Percentiles rank a stretch among this genome's conserved stretches.
Evolutionary conservation across 1,284 basidiomycete species (phyloP).

Genomic region (Tylopilus sp.): DNA sequence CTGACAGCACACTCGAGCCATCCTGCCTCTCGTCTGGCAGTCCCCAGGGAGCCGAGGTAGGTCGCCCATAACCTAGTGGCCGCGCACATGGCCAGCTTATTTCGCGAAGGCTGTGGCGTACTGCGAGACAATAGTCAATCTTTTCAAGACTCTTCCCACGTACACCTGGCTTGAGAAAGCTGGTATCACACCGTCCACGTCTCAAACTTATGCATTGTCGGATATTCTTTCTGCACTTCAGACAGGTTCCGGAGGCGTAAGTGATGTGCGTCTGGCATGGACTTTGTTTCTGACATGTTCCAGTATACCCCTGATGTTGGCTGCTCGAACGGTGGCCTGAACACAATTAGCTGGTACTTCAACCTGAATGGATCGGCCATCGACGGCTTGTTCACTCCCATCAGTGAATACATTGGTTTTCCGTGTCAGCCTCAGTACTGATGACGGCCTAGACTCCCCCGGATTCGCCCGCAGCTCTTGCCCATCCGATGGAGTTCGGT

Average conservation of each 20-base stretch:
- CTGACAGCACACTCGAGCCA: slow-evolving; percentile 55
- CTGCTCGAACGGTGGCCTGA: slow-evolving; percentile 50
- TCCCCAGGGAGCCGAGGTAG: slow-evolving; percentile 57
- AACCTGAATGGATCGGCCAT: slow-evolving; percentile 64
- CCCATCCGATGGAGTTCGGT: slow-evolving; percentile 58
- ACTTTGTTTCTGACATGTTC: slow-evolving; percentile 10
- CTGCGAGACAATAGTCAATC: slow-evolving; percentile 61
- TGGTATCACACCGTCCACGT: slow-evolving; percentile 67
- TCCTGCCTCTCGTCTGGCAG: slow-evolving; percentile 60
- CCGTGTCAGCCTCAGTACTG: background rate
- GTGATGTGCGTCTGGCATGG: background rate
- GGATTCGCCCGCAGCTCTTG: slow-evolving; percentile 51
- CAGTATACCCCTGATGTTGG: slow-evolving; percentile 57
- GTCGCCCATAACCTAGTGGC: slow-evolving; percentile 1
- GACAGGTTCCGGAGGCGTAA: slow-evolving; percentile 47
- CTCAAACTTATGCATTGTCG: slow-evolving; percentile 57
- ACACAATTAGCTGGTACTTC: slow-evolving; percentile 66
- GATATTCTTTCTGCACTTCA: slow-evolving; percentile 58
- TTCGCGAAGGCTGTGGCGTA: slow-evolving; percentile 62
- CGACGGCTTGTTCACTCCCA: slow-evolving; percentile 62
- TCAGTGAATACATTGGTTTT: slow-evolving; percentile 41
- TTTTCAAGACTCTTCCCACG: slow-evolving; percentile 67
- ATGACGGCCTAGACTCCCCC: slow-evolving; percentile 48
- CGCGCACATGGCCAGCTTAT: slow-evolving; percentile 8
- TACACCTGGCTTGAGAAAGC: slow-evolving; percentile 68